Evolutionary conservation across 768 basidiomycete genomes (phyloP).

Genomic region (Trametes meyenii): DNA sequence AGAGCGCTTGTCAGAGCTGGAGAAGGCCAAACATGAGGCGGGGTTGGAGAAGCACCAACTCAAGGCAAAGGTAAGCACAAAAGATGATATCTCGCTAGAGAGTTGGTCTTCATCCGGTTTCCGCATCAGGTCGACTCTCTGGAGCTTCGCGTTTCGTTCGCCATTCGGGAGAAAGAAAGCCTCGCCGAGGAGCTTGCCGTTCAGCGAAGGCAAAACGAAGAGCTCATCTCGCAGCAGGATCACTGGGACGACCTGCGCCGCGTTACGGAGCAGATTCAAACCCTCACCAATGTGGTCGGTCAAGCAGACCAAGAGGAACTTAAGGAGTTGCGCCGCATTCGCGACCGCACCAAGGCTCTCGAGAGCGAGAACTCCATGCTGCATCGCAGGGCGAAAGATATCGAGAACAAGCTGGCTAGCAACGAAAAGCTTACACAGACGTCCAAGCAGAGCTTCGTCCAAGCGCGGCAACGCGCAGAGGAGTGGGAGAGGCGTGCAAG

Average conservation of each 20-base stretch:
- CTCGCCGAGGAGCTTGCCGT: constrained; percentile 50
- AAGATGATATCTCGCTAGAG: background rate
- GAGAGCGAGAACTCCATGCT: constrained; percentile 69
- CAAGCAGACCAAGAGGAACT: constrained; percentile 73
- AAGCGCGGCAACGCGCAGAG: constrained; percentile 74
- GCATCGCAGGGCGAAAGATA: constrained; percentile 74
- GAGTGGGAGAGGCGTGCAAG: constrained; percentile 84
- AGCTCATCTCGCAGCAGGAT: constrained; percentile 60
- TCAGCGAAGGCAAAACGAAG: constrained; percentile 64
- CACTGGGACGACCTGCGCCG: constrained; percentile 80
- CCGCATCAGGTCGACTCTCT: constrained; percentile 57
- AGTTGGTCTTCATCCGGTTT: background rate
- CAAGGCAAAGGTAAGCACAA: constrained; percentile 56
- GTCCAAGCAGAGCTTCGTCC: constrained; percentile 63
- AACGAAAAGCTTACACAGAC: constrained; percentile 61
- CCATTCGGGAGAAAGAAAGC: constrained; percentile 64
- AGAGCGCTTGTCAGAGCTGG: constrained; percentile 62
- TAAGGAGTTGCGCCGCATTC: constrained; percentile 64
- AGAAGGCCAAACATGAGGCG: constrained; percentile 60
- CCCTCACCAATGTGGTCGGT: constrained; percentile 60
- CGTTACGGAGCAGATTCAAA: constrained; percentile 72
- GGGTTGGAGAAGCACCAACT: constrained; percentile 57
- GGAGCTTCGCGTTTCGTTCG: constrained; percentile 58
- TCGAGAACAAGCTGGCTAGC: constrained; percentile 61
- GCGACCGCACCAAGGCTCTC: constrained; percentile 57